These are phyloP conservation scores for Phoma herbarum DNA, from an alignment of 2,329 filamentous ascomycete species.

Conservation along the genomic window DNA sequence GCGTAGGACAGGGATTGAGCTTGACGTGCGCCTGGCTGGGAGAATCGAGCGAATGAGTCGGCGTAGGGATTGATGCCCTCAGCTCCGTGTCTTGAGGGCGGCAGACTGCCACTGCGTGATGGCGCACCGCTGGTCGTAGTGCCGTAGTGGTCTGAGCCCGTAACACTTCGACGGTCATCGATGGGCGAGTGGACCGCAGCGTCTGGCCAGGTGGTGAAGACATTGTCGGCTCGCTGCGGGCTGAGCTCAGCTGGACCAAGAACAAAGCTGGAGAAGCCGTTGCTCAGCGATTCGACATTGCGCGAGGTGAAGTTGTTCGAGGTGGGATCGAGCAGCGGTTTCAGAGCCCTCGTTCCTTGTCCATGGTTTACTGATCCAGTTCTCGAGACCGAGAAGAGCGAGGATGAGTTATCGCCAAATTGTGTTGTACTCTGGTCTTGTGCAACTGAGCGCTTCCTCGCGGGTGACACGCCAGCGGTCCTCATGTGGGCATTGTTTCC, in stretches of 20 bases:
- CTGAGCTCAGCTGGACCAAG: slow-evolving; percentile 44
- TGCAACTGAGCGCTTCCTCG: slow-evolving; percentile 50
- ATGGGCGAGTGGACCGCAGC: slow-evolving; percentile 51
- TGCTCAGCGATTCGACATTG: slow-evolving; percentile 43
- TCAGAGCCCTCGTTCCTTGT: slow-evolving; percentile 36
- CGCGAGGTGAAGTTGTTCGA: slow-evolving; percentile 44
- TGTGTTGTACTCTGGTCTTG: slow-evolving; percentile 38
- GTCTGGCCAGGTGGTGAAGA: slow-evolving; percentile 47
- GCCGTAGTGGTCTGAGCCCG: slow-evolving; percentile 56
- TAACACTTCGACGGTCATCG: slow-evolving; percentile 53
- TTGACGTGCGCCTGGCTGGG: slow-evolving; percentile 54
- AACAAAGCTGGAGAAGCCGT: slow-evolving; percentile 45
- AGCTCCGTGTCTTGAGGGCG: slow-evolving; percentile 63
- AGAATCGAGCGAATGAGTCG: slow-evolving; percentile 41
- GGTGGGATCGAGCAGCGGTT: slow-evolving; percentile 46
- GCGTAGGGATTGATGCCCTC: slow-evolving; percentile 48
- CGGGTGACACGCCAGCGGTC: slow-evolving; percentile 49
- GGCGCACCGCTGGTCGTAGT: slow-evolving; percentile 55
- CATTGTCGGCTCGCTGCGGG: slow-evolving; percentile 38
- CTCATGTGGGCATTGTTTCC: slow-evolving; percentile 56
- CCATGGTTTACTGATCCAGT: slow-evolving; percentile 32
- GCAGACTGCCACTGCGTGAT: slow-evolving; percentile 65
- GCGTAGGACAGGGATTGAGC: slow-evolving; percentile 60
- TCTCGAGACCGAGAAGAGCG: slow-evolving; percentile 42
- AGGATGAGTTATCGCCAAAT: slow-evolving; percentile 33